Evolutionary conservation across 2,329 filamentous ascomycete species (phyloP).

Genomic region (Colletotrichum zoysiae): DNA sequence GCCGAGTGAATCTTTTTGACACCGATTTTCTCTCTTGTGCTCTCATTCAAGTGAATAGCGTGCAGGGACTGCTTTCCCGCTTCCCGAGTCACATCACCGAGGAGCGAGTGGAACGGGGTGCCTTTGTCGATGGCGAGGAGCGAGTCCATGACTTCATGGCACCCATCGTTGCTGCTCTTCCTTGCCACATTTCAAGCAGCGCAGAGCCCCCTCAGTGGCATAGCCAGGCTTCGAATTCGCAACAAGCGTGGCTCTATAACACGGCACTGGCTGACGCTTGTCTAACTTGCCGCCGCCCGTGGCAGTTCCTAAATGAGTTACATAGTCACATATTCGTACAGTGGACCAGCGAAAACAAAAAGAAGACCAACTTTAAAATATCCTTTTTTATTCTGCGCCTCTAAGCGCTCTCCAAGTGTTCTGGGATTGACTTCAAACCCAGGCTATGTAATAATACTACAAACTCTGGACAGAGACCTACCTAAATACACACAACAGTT

Average conservation of each 20-base stretch:
- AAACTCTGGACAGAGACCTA: too few relatives aligned
- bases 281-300: too few relatives aligned
- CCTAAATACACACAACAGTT: too few relatives aligned
- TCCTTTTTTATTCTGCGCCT: conserved; percentile 3
- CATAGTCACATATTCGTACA: neutral
- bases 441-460: neutral
- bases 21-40: too few relatives aligned
- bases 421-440: neutral
- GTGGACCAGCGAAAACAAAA: conserved; percentile 33
- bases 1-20: neutral
- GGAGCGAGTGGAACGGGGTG: conserved; percentile 33
- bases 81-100: conserved; percentile 29
- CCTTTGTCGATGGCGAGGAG: conserved; percentile 22
- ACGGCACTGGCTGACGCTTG: too few relatives aligned
- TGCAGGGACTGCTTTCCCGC: conserved; percentile 1
- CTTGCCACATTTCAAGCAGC: neutral
- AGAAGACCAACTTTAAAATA: conserved; percentile 39
- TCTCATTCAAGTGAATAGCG: neutral
- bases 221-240: neutral
- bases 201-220: neutral
- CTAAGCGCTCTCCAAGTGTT: conserved; percentile 19
- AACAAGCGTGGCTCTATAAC: neutral
- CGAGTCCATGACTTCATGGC: conserved; percentile 39
- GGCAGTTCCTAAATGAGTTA: conserved; percentile 19
- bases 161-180: conserved; percentile 9